A percentile compares a stretch with the other conserved stretches of the same genome.
These are phyloP conservation scores for Viola pubescens DNA, from an alignment of 441 rosid genomes.

Conservation along the genomic window DNA sequence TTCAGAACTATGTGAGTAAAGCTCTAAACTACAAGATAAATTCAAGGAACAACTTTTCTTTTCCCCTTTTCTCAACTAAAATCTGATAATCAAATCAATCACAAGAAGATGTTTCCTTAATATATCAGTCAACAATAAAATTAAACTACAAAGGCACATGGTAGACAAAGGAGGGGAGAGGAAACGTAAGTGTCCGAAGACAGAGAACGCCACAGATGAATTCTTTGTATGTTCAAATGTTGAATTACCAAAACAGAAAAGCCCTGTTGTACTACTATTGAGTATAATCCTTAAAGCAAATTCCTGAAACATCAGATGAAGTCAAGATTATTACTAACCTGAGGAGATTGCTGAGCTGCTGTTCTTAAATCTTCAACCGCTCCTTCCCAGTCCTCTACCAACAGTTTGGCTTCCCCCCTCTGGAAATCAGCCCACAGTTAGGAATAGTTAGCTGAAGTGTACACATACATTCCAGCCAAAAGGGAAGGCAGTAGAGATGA, in stretches of 20 bases:
- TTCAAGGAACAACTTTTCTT: background rate
- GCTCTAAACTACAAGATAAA: background rate
- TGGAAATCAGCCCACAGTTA: background rate
- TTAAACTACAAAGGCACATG: background rate
- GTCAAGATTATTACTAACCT: constrained; percentile 43
- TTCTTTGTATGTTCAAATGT: background rate
- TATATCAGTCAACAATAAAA: background rate
- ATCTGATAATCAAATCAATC: background rate
- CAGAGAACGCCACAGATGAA: background rate
- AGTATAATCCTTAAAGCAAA: background rate
- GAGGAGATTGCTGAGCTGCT: constrained; percentile 78
- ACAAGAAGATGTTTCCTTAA: background rate
- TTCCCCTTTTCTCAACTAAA: background rate
- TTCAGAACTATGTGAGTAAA: background rate
- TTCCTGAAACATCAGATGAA: background rate
- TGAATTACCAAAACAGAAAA: background rate
- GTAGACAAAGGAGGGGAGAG: background rate
- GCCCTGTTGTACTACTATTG: background rate
- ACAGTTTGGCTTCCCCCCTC: constrained; percentile 95
- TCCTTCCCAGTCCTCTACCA: constrained; percentile 95
- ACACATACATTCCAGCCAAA: background rate
- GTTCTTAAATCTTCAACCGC: constrained; percentile 82
- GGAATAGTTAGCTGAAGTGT: background rate
- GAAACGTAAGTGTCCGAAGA: background rate
- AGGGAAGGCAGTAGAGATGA: constrained; percentile 6